Conservation (phyloP, 164 flowering plant genomes). For the Berberis thunbergii region DNA sequence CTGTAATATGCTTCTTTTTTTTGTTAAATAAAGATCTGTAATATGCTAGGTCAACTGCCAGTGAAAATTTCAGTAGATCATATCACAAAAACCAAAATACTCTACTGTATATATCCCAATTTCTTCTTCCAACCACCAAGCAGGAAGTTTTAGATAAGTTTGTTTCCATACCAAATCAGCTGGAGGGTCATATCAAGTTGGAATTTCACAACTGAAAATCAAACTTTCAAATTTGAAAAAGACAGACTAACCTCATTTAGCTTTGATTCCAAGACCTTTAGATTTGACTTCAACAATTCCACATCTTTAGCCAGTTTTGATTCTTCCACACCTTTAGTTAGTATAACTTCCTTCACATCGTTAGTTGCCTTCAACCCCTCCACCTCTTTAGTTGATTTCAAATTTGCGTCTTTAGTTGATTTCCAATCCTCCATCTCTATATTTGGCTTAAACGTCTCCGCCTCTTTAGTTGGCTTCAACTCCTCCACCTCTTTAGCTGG, state of each 20-base stretch:
- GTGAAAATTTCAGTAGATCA: neutral
- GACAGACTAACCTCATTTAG: constrained; percentile 39
- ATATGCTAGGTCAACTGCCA: too few relatives aligned
- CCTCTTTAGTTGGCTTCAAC: constrained; percentile 31
- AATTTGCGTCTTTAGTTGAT: constrained; percentile 15
- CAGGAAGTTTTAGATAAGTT: neutral
- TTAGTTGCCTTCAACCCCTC: constrained; percentile 14
- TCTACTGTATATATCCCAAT: neutral
- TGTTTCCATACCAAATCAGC: neutral
- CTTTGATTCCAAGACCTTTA: constrained; percentile 42
- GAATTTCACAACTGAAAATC: too few relatives aligned
- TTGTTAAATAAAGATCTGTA: too few relatives aligned
- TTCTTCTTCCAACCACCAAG: neutral
- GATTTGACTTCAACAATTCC: constrained; percentile 46
- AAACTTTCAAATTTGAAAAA: neutral
- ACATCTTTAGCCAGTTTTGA: constrained; percentile 22
- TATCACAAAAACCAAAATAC: neutral
- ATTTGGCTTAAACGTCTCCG: constrained; percentile 33
- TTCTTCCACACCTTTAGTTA: constrained; percentile 3
- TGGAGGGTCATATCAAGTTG: neutral
- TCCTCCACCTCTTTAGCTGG: constrained; percentile 5
- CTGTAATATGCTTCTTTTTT: neutral
- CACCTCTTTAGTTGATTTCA: constrained; percentile 17
- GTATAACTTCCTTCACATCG: constrained; percentile 9
- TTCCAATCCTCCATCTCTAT: constrained; percentile 15